Evolutionary conservation across 768 basidiomycete genomes (phyloP), one percentile per base, ranked within the genome.

Genomic region (Rhodotorula graminis): DNA sequence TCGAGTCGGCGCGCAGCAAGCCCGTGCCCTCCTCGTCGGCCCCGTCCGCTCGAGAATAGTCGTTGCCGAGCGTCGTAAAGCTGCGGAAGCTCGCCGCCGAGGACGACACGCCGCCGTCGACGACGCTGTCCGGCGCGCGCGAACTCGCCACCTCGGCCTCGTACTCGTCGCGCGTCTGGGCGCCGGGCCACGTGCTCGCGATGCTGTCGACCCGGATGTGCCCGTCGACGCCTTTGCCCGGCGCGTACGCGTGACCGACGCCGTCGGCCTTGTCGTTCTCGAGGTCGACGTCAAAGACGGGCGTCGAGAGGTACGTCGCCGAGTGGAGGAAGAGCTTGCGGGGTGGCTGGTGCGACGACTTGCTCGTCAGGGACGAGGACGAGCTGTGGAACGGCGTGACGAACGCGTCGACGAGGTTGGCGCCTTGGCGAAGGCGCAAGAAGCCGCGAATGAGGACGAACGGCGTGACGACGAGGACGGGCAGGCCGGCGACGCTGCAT

Each of bases 111-210:
- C n/a, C 37, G 37, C 5, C 21, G 25, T 49, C 65, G 47, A 52
- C 57, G 19, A 29, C 16, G 55, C 61, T 64, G 21, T 44, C 31
- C 1, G 37, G 47, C 19, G 29, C 60, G 16, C 44, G 11, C 25
- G 33, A 46, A 15, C 53, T 56, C 31, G 49, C 29, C 18, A 72
- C 37, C 15, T 64, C 57, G 8, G 40, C 33, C 44, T 73, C 72
- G 67, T 73, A 73, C 67, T 73, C 64, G 33, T 69, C 72, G 14
- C 72, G n/a, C 2, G 72, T 73, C 46, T 33, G 10, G 2, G 63
- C 18, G 1, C 72, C 72, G 0, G 47, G n/a, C 72, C 72, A 73
- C 16, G 11, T 18, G 19, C 44, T 40, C 27, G 46, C 72, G n/a
- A 19, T 1, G 31, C 37, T 42, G 2, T 56, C 59, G 18, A 63